phyloP scores from a whole-genome alignment of 768 basidiomycete species.

The Xerocomus brunneocitrinus region DNA sequence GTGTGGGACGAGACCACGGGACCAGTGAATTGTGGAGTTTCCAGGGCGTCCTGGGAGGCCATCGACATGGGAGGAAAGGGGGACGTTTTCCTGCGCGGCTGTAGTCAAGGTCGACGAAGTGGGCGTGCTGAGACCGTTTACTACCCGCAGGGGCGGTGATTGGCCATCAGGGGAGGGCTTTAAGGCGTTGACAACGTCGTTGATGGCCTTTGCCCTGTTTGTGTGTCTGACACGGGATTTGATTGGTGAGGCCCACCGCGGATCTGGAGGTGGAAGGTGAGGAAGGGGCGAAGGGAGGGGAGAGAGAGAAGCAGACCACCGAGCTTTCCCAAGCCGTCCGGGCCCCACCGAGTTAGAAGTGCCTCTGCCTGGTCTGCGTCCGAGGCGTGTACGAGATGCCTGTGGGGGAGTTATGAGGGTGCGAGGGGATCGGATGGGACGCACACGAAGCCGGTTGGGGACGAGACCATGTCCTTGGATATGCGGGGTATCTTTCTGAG shows the following conservation, averaged over 20 bases:
- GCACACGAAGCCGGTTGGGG: conserved; percentile 79
- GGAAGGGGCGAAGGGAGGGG: conserved; percentile 17
- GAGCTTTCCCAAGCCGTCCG: conserved; percentile 83
- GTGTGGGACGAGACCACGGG: conserved; percentile 57
- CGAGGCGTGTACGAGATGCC: conserved; percentile 87
- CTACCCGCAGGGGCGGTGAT: conserved; percentile 62
- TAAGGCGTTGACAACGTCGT: conserved; percentile 69
- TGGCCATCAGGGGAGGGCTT: conserved; percentile 48
- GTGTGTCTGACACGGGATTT: conserved; percentile 67
- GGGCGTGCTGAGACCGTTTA: conserved; percentile 70
- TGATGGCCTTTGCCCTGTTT: conserved; percentile 68
- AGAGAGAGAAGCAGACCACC: conserved; percentile 53
- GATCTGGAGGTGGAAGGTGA: conserved; percentile 49
- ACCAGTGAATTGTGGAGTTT: conserved; percentile 59
- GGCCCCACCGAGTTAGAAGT: conserved; percentile 81
- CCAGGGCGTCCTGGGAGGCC: conserved; percentile 54
- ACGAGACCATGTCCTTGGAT: conserved; percentile 87
- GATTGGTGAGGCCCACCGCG: conserved; percentile 84
- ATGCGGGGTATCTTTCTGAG: conserved; percentile 59
- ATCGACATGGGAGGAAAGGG: conserved; percentile 37
- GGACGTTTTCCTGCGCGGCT: conserved; percentile 67
- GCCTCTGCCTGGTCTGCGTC: conserved; percentile 87
- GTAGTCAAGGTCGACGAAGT: conserved; percentile 73
- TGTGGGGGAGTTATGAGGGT: conserved; percentile 23
- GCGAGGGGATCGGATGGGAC: conserved; percentile 28